Base-by-base conservation (phyloP, 352 stramenopile genomes). In the Phytophthora sp. region DNA sequence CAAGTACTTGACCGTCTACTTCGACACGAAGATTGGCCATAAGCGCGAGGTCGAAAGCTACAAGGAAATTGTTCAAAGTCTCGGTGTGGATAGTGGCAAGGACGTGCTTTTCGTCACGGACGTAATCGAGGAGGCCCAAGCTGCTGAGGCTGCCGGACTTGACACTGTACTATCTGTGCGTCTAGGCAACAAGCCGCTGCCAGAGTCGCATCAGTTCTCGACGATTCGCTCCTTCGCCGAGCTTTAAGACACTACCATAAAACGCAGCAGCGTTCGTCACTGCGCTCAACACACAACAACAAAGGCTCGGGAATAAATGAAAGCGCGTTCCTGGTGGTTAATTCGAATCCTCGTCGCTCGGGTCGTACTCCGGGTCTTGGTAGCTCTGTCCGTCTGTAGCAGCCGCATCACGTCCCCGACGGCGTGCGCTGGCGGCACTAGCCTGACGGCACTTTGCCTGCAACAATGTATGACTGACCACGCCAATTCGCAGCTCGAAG, bases 51-150 rank as follows among this genome's bases (percentile, higher is more conserved):
- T 67, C 21, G 53, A 41, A 51, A 93, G 82, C 55, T 95, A 96
- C 76, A 66, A 70, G 46, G 84, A 96, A 74, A 97, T 97, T 42
- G 63, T 89, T 27, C 74, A 86, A 33, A 93, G 79, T 47, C 71
- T 97, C 9, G 89, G 89, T 1, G 85, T 96, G 29, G 86, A 94
- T 55, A 84, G 76, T 57, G 77, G 73, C 38, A 76, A 84, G 21
- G 82, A 97, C 30, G 77, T 97, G 30, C 75, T 97, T 2, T 97
- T 97, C 50, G 81, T 96, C 29, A 97, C 91, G 39, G 91, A 97
- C 56, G 75, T 96, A 35, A 80, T 96, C 20, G 82, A 89, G 58
- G 91, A 97, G 66, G 90, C 88, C 8, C 65, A 93, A 46, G 91
- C 91, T 9, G 91, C 91, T 4, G 63, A 80, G 7, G 71, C 67